Conservation (phyloP, 2,329 filamentous ascomycete species). For the Colletotrichum spaethianum region DNA sequence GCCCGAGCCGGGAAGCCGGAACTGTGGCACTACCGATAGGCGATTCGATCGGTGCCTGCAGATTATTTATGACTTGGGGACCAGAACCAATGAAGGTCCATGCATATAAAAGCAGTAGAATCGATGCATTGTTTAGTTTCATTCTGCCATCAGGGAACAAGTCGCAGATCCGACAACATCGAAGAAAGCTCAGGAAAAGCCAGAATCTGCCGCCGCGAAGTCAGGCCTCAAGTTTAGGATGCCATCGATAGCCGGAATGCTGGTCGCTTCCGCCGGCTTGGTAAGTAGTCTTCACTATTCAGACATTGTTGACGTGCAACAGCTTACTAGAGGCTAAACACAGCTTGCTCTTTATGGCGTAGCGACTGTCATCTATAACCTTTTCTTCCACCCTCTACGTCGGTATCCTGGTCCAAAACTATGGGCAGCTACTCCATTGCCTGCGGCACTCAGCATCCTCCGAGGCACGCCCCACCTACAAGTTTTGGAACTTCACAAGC, state of each 20-base stretch:
- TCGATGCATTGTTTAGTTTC: too few relatives aligned
- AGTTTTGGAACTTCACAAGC: conserved; percentile 38
- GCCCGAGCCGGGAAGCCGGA: background rate
- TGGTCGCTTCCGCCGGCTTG: background rate
- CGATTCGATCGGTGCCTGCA: too few relatives aligned
- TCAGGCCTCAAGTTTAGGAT: background rate
- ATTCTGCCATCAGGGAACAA: too few relatives aligned
- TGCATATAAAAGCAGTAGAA: background rate
- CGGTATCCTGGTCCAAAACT: conserved; percentile 48
- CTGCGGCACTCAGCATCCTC: background rate
- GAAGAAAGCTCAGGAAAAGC: background rate
- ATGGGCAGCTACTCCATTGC: conserved; percentile 19
- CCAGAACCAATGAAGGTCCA: background rate
- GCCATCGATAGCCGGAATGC: background rate
- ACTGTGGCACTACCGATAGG: background rate
- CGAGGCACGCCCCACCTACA: conserved; percentile 9
- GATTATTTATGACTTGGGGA: too few relatives aligned
- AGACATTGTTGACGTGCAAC: background rate
- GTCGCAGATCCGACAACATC: background rate
- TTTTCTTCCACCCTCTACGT: conserved; percentile 52
- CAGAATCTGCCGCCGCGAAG: background rate
- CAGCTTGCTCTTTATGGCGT: conserved; percentile 6
- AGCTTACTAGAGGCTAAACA: background rate
- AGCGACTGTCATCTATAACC: conserved; percentile 46
- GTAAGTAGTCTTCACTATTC: background rate